Base-by-base conservation (phyloP, 2,329 filamentous ascomycete genomes). In the Sordariomycetes sp. region DNA sequence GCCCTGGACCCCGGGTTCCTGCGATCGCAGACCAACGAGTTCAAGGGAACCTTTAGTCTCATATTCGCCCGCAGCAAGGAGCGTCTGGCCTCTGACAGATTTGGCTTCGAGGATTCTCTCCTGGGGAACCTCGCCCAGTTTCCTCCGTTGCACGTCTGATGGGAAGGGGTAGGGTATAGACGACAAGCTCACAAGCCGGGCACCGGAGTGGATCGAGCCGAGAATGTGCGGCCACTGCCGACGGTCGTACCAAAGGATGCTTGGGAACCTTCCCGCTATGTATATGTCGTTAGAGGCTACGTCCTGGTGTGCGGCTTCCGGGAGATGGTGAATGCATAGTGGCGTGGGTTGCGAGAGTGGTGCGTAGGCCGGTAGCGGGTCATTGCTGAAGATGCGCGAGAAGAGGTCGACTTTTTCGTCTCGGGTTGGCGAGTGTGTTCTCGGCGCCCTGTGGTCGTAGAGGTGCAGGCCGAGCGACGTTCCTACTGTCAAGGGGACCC, bases 31-130 rank as follows among this genome's bases (percentile, higher is more conserved):
- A 16, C 85, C 84, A 69, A 96, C 96, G n/a, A 96, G 74, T 67
- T 97, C 93, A 1, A 97, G 76, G 0, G 88, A 92, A 0, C 93
- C 93, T 69, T 94, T 92, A 35, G 88, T 90, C 64, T 94, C 95
- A 74, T 97, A 97, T 67, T 93, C 89, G 5, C 92, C 93, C 46
- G 88, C 89, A 2, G 90, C 89, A 56, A 96, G 81, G 28, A 97
- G 72, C 0, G 87, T 91, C 53, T 86, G 78, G 0, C 85, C 80
- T 14, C 70, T 79, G 0, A 71, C 65, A 0, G 70, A 68, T n/a
- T 66, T 71, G 63, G 86, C 86, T n/a, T 77, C 77, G 20, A 74
- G 72, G 14, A 83, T 74, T 62, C 78, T 78, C 58, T 81, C 78
- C 58, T 76, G 70, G 12, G 83, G 80, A 22, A 86, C 72, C 60